Evolutionary conservation across 495 filamentous ascomycete species (phyloP).

Genomic region (Talaromyces thailandensis): DNA sequence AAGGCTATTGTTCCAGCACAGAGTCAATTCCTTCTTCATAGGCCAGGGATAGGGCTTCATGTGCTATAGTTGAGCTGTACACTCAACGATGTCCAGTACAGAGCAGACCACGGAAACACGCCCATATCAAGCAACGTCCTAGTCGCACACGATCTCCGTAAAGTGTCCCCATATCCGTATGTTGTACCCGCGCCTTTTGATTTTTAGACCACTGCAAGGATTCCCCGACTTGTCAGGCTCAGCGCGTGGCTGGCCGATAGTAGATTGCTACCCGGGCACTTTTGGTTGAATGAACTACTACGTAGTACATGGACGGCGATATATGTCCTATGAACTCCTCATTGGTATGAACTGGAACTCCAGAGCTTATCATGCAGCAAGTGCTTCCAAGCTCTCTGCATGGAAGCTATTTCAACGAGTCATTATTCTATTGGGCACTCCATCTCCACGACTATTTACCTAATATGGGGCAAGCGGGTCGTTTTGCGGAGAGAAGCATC

Average conservation of each 20-base stretch:
- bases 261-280: background rate
- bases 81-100: background rate
- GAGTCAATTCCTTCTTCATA: background rate
- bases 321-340: too few relatives aligned
- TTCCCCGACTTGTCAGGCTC: background rate
- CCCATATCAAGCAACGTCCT: background rate
- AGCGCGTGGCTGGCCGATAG: background rate
- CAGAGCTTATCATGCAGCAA: too few relatives aligned
- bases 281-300: background rate
- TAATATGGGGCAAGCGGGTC: background rate
- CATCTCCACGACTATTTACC: background rate
- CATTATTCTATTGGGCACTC: background rate
- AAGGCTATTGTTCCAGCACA: background rate
- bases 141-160: background rate
- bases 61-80: too few relatives aligned
- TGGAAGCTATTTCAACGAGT: background rate
- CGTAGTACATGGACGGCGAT: background rate
- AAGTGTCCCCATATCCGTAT: background rate
- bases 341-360: too few relatives aligned
- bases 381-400: background rate
- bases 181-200: background rate
- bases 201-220: background rate
- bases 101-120: background rate
- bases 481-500: background rate
- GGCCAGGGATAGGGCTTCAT: background rate